Evolutionary conservation across 345 rosid genomes (phyloP).

Genomic region (Pistacia vera): DNA sequence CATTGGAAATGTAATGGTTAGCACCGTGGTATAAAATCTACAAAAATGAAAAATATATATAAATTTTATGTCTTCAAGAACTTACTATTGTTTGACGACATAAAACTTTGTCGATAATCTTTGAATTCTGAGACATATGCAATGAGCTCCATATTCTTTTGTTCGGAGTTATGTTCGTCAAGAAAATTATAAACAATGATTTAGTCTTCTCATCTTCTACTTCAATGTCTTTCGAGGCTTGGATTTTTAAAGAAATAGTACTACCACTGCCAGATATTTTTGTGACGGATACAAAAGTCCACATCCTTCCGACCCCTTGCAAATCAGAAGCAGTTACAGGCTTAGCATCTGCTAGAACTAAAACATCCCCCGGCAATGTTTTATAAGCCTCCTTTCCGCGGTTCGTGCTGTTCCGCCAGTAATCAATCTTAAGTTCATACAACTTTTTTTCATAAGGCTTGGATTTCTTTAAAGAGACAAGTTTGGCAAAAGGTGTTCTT

Average conservation of each 20-base stretch:
- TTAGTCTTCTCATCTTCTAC: conserved; percentile 5
- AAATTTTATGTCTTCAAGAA: not conserved
- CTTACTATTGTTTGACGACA: conserved; percentile 35
- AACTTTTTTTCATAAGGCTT: not conserved
- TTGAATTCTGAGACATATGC: conserved; percentile 29
- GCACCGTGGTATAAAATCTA: not conserved
- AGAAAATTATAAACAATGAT: conserved; percentile 32
- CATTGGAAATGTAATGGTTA: not conserved
- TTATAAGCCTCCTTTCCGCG: conserved; percentile 33
- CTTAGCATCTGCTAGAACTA: conserved; percentile 33
- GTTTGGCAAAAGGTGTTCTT: conserved; percentile 38
- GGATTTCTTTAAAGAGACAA: not conserved
- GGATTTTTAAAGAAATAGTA: conserved; percentile 26
- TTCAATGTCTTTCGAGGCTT: conserved; percentile 4
- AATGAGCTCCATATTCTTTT: conserved; percentile 43
- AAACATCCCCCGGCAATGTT: conserved; percentile 41
- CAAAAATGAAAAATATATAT: not conserved
- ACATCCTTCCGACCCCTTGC: conserved; percentile 28
- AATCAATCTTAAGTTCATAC: conserved; percentile 30
- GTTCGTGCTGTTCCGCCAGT: conserved; percentile 37
- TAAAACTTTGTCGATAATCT: conserved; percentile 29
- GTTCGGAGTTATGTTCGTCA: conserved; percentile 36
- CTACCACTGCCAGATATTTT: not conserved
- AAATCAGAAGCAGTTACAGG: conserved; percentile 46
- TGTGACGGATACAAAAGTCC: conserved; percentile 31